phyloP scores from a whole-genome alignment of 2,329 filamentous ascomycete genomes.

The Arthroderma sp. region DNA sequence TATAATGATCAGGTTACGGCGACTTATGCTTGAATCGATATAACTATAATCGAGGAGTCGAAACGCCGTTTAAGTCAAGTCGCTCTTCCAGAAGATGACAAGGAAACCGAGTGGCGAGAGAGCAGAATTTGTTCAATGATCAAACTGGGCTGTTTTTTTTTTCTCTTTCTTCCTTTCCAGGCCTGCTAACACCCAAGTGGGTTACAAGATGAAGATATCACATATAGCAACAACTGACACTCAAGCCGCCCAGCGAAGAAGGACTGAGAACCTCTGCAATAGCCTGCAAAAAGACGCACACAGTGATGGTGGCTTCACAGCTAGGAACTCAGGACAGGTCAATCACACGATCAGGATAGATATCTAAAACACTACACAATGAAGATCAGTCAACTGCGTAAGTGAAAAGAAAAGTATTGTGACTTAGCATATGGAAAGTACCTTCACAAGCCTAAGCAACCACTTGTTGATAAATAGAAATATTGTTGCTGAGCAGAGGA shows the following conservation, averaged over 20 bases:
- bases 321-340: neutral
- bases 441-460: neutral
- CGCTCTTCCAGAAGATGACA: neutral
- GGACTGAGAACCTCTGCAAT: neutral
- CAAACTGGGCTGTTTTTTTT: conserved; percentile 1
- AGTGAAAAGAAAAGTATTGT: neutral
- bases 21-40: neutral
- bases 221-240: conserved; percentile 1
- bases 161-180: neutral
- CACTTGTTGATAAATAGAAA: neutral
- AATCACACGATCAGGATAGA: neutral
- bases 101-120: neutral
- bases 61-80: neutral
- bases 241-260: neutral
- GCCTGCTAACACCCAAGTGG: conserved; percentile 1
- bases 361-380: neutral
- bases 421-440: neutral
- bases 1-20: neutral
- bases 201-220: conserved; percentile 6
- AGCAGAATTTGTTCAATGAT: conserved; percentile 4
- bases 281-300: neutral
- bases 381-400: neutral
- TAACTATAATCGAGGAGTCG: neutral
- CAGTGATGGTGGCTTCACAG: neutral
- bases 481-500: neutral